Evolutionary conservation across 192 early-diverging fungal genomes (phyloP), one percentile per base, ranked within the genome.

Genomic region (Dimargaris xerosporica): DNA sequence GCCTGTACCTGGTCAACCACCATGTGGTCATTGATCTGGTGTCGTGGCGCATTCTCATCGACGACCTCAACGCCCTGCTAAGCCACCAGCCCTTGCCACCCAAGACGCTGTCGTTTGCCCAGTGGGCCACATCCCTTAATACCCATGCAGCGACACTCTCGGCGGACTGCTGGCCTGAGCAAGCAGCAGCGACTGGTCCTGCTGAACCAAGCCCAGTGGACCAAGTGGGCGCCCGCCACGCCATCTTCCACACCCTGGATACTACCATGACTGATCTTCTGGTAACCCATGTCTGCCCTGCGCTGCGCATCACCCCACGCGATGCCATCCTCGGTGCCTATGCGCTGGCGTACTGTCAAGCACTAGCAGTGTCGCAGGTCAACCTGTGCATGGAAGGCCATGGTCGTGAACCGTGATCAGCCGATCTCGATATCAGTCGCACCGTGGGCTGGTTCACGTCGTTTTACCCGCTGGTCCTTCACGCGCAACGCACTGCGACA

Each of bases 11-110:
- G 30, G 58, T 53, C 28, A 44, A 65, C n/a, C 70, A 71, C 44
- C 70, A 71, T 47, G 29, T 71, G 13, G 62, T 65, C 28, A 39
- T 71, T 3, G 70, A 71, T 61, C 44, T 66, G 5, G 70, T 71
- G 15, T 71, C 70, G 3, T 71, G 70, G 70, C 65, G 70, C 15
- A 67, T 71, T 61, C 2, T 71, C 56, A 17, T 71, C 11, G 70
- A 71, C 58, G 66, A 71, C 52, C 34, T 71, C 15, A 30, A 61
- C 26, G 54, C 54, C n/a, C 31, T 71, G 9, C 23, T 61, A 28
- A 50, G 25, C 9, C 52, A 48, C n/a, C 17, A 63, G 39, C 19
- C 65, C 19, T 29, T 70, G 47, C 65, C 65, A 2, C 17, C 64
- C 44, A 70, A 63, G 46, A 62, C 69, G 11, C 54, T 55, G 28